Evolutionary conservation across 768 basidiomycete species (phyloP).

Genomic region (Collybia mongolica): DNA sequence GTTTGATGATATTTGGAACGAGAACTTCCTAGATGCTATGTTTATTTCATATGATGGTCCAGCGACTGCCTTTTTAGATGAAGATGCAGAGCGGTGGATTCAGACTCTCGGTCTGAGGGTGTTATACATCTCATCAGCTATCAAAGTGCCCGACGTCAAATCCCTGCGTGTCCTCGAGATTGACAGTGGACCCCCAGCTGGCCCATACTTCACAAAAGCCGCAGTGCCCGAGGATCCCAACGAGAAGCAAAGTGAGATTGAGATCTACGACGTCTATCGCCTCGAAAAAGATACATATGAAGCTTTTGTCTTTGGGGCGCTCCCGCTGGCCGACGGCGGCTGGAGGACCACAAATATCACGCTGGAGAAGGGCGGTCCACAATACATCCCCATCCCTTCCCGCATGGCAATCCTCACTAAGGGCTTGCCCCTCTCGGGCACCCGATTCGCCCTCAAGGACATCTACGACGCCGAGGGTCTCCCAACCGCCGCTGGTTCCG

Average conservation of each 20-base stretch:
- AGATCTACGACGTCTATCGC: conserved; percentile 30
- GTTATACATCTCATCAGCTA: conserved; percentile 20
- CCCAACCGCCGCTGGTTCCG: conserved; percentile 33
- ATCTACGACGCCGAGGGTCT: conserved; percentile 33
- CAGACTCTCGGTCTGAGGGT: conserved; percentile 17
- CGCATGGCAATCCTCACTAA: conserved; percentile 34
- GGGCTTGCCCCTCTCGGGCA: conserved; percentile 37
- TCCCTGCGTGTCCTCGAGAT: conserved; percentile 12
- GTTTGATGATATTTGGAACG: conserved; percentile 33
- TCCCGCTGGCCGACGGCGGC: conserved; percentile 33
- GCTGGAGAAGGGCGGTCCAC: conserved; percentile 15
- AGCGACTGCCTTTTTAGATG: conserved; percentile 20
- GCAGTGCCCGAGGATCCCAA: not conserved
- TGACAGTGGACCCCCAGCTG: conserved; percentile 19
- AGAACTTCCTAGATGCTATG: conserved; percentile 23
- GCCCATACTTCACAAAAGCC: conserved; percentile 25
- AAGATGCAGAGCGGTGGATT: conserved; percentile 25
- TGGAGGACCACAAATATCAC: conserved; percentile 32
- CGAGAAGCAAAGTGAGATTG: not conserved
- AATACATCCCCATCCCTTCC: conserved; percentile 49
- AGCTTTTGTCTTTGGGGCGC: conserved; percentile 40
- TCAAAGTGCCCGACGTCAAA: conserved; percentile 15
- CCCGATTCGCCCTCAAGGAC: conserved; percentile 50
- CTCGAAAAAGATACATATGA: conserved; percentile 42
- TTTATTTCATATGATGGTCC: conserved; percentile 27